Evolutionary conservation across 2,329 filamentous ascomycete species (phyloP), one percentile per base, ranked within the genome.

Genomic region (Dothidotthia symphoricarpi): DNA sequence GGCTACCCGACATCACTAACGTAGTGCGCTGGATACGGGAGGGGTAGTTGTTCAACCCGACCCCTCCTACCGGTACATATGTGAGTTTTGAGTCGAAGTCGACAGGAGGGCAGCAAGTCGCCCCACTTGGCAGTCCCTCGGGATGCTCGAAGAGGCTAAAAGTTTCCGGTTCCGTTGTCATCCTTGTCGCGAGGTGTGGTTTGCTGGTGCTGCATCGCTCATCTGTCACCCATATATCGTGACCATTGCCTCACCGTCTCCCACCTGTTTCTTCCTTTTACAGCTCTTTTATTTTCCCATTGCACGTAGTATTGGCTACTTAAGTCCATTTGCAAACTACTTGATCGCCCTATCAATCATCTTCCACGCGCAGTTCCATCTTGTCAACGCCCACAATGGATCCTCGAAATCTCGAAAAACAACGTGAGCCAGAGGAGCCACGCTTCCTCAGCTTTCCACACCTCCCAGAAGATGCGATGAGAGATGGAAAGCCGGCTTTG

Each of bases 401-500:
- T 37, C 57, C 64, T 2, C 42, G 41, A 17, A 67, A 69, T 25
- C 49, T 61, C 17, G 49, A 63, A 37, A 64, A 67, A 46, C 57
- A 67, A 41, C 46, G 46, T 9, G 45, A 68, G 44, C 61, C 63
- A 12, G 65, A 67, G 43, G 63, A 68, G 44, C 63, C 65, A 6
- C 63, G 66, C 32, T 82, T 79, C 52, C 72, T 83, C 45, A 68
- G 75, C 45, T 83, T 83, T 55, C 73, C 74, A 34, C 72, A 75
- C 53, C 71, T 76, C 14, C 74, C 72, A 44, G 73, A 74, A 45
- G 73, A 73, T 53, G 74, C 70, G 41, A 73, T 70, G 37, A 61
- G 68, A 38, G 74, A 83, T 66, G 81, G 81, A 35, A 76, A 77
- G 48, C 75, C 73, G n/a, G 76, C 76, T 14, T 72, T 97, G 49